Percentiles rank a stretch among this genome's conserved stretches.
These are phyloP conservation scores for Pascua sp. DNA, from an alignment of 1,284 basidiomycete species.

Conservation along the genomic window DNA sequence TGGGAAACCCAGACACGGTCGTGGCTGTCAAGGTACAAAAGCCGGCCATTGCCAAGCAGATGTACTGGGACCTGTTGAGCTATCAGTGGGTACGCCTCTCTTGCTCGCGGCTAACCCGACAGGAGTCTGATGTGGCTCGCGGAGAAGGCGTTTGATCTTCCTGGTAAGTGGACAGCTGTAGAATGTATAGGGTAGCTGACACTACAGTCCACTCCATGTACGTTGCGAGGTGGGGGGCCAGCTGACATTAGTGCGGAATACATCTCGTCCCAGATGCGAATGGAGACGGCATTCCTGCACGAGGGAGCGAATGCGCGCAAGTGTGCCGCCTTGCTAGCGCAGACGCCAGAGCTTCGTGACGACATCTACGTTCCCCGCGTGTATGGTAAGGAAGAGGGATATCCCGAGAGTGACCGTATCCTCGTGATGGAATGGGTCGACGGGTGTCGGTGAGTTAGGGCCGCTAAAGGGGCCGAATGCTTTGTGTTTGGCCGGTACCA, in stretches of 20 bases:
- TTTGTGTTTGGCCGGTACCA: too few species aligned
- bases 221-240: background rate
- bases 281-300: slow-evolving; percentile 72
- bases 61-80: slow-evolving; percentile 69
- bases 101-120: background rate
- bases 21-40: slow-evolving; percentile 93
- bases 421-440: slow-evolving; percentile 83
- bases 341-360: slow-evolving; percentile 60
- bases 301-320: slow-evolving; percentile 55
- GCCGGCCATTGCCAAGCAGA: slow-evolving; percentile 76
- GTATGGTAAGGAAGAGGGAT: slow-evolving; percentile 62
- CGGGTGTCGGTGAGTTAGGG: slow-evolving; percentile 55
- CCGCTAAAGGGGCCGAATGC: too few species aligned
- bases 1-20: slow-evolving; percentile 31
- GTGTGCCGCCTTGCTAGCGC: slow-evolving; percentile 41
- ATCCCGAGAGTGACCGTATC: slow-evolving; percentile 60
- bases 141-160: slow-evolving; percentile 47
- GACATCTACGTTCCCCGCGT: slow-evolving; percentile 76
- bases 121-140: slow-evolving; percentile 44
- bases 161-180: slow-evolving; percentile 29
- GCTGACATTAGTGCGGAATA: slow-evolving; percentile 57
- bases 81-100: slow-evolving; percentile 31
- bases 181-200: slow-evolving; percentile 5
- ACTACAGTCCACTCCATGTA: slow-evolving; percentile 46
- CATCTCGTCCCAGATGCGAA: slow-evolving; percentile 71